These are phyloP conservation scores for Chiua virens DNA, from an alignment of 768 basidiomycete genomes.

Conservation along the genomic window DNA sequence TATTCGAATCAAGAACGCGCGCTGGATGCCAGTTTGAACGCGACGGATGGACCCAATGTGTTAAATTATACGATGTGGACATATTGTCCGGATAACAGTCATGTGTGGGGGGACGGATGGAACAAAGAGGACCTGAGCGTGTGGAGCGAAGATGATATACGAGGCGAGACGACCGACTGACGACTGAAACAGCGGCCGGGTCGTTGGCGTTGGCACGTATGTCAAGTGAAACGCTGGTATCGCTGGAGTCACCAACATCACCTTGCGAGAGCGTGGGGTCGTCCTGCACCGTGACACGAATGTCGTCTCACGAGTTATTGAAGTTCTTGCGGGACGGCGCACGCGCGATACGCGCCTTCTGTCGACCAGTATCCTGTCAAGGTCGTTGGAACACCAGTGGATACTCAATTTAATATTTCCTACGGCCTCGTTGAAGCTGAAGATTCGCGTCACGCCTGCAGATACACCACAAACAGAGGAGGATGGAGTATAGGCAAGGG, in stretches of 20 bases:
- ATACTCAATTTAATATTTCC: constrained; percentile 74
- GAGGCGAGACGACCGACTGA: no score
- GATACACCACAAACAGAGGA: constrained; percentile 40
- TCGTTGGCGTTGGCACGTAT: constrained; percentile 6
- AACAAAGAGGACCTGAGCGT: constrained; percentile 93
- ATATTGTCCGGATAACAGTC: constrained; percentile 78
- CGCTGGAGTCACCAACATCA: constrained; percentile 11
- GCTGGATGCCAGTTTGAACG: constrained; percentile 80
- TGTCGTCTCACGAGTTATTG: constrained; percentile 23
- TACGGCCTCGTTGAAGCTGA: constrained; percentile 70
- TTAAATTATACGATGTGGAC: constrained; percentile 88
- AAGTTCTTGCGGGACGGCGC: constrained; percentile 84
- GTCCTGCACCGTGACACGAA: neutral
- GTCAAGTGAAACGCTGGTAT: constrained; percentile 21
- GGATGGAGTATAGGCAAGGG: constrained; percentile 1
- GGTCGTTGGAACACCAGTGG: constrained; percentile 63
- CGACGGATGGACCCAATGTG: constrained; percentile 70
- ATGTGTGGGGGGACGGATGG: constrained; percentile 95
- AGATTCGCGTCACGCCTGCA: constrained; percentile 58
- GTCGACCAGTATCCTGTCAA: constrained; percentile 79
- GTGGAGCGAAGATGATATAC: constrained; percentile 77
- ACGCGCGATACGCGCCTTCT: constrained; percentile 81
- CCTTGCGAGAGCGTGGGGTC: constrained; percentile 6
- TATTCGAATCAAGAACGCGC: constrained; percentile 77
- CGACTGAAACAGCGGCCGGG: neutral